Base-by-base conservation (phyloP, 495 filamentous ascomycete species). In the Hypoxylon rickii region DNA sequence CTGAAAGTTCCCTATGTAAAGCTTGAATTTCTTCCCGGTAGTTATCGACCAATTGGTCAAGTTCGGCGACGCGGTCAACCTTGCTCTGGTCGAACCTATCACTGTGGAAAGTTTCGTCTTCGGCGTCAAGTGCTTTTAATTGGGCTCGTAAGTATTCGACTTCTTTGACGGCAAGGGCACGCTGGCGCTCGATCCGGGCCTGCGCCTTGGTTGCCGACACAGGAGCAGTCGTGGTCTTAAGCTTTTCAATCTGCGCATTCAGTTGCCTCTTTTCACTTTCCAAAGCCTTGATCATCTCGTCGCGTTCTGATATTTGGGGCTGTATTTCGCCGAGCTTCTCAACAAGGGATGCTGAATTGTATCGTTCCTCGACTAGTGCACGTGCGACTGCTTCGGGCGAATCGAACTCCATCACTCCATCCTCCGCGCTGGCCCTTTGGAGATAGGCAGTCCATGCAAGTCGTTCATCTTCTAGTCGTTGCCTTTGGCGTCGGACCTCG, bases 111-210 rank as follows among this genome's bases (percentile, higher is more conserved):
- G 91, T 93, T 34, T 80, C 79, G 67, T 97, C 92, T 71, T 97
- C 95, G 18, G 85, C 82, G 55, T 96, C 93, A 50, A 92, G 96
- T 0, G 88, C 87, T 68, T 96, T 95, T 17, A 97, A 75, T 64
- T 99, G 94, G 3, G 89, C 93, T 12, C 95, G 88, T 6, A 99
- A 79, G 67, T 93, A 94, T 57, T 97, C 90, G 5, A 95, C 89
- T 67, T 99, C 95, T 64, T 96, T 96, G 16, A 90, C 71, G 3
- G 90, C 90, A 2, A 97, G 80, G 5, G 82, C 83, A 50, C 89
- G 86, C 67, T 97, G 92, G 31, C 93, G 79, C 64, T 99, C 93
- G 1, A 82, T 51, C 5, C 83, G 75, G 17, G 92, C 79, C 37
- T 87, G 82, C n/a, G 82, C 76, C 65, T 85, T 89, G 44, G 77